Evolutionary conservation across 352 stramenopile species (phyloP), one percentile per base, ranked within the genome.

Genomic region (Globisporangium nodosum): DNA sequence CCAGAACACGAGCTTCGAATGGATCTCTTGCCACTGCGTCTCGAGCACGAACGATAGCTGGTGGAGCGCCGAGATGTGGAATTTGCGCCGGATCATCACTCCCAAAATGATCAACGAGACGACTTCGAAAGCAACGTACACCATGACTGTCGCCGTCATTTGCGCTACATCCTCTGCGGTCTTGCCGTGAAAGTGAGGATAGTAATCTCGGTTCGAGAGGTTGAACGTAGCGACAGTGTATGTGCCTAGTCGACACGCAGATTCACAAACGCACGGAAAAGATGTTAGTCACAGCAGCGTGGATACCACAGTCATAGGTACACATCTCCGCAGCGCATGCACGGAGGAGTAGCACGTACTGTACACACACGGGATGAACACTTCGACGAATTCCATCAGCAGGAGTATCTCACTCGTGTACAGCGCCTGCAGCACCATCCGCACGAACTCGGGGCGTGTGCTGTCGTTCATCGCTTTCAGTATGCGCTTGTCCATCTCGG

Each of bases 11-110:
- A 68, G 64, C 42, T 68, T 65, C 0, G 56, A 56, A 15, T 68
- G 64, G 9, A 65, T 60, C 27, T 64, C 57, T 1, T 48, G 18
- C 59, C 59, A 64, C 43, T 67, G 59, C 2, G 60, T 65, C 49
- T 72, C 65, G 8, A 66, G 57, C 35, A 72, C 61, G 39, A 72
- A 69, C 48, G 61, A 56, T 2, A 64, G 62, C 16, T 57, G 52
- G 24, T 48, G 52, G 1, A 69, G 60, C 1, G 53, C 47, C 11
- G 65, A 72, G 5, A 72, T n/a, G 1, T 33, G 33, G 20, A 69
- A 58, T 35, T 59, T 65, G 49, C 48, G 51, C 16, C 43, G 12
- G 46, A 72, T 43, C 6, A 72, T 37, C n/a, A 50, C 3, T 18
- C 67, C 31, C 30, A 72, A 9, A 15, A 35, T 21, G 1, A 66